These are phyloP conservation scores for Magnaporthiopsis incrustans DNA, from an alignment of 2,329 filamentous ascomycete species.

Conservation along the genomic window DNA sequence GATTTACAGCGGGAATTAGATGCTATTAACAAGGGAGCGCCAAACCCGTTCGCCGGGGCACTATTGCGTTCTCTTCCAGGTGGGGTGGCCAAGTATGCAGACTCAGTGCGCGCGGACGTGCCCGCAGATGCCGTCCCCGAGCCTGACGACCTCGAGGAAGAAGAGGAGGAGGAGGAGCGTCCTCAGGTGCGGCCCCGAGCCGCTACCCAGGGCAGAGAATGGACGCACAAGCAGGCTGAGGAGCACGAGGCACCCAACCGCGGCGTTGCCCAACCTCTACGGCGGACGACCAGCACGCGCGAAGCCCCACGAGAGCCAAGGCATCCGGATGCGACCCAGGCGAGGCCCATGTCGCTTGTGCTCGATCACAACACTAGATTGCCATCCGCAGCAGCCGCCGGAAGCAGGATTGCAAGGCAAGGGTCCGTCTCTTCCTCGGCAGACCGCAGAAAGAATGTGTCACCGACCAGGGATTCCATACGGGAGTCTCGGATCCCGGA, in stretches of 20 bases:
- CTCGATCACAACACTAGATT: conserved; percentile 2
- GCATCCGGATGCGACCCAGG: background rate
- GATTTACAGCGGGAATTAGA: conserved; percentile 34
- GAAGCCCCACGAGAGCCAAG: background rate
- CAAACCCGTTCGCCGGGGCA: conserved; percentile 8
- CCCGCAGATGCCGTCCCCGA: conserved; percentile 35
- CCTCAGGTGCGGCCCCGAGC: background rate
- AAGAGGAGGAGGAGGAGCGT: conserved; percentile 32
- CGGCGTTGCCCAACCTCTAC: background rate
- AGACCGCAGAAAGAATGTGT: background rate
- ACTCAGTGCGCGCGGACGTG: conserved; percentile 2
- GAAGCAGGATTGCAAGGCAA: background rate
- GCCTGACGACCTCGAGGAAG: conserved; percentile 35
- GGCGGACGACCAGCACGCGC: background rate
- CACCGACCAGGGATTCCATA: background rate
- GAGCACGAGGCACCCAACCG: background rate
- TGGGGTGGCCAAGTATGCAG: conserved; percentile 13
- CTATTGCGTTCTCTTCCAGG: conserved; percentile 26
- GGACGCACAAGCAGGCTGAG: background rate
- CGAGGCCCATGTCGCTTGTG: background rate
- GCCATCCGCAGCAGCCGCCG: background rate
- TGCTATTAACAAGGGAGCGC: conserved; percentile 13
- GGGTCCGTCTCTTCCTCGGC: background rate
- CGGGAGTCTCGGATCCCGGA: background rate
- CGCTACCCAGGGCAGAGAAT: background rate